Evolutionary conservation across 371 early-diverging fungal species (phyloP).

Genomic region (Entomophthora muscae): DNA sequence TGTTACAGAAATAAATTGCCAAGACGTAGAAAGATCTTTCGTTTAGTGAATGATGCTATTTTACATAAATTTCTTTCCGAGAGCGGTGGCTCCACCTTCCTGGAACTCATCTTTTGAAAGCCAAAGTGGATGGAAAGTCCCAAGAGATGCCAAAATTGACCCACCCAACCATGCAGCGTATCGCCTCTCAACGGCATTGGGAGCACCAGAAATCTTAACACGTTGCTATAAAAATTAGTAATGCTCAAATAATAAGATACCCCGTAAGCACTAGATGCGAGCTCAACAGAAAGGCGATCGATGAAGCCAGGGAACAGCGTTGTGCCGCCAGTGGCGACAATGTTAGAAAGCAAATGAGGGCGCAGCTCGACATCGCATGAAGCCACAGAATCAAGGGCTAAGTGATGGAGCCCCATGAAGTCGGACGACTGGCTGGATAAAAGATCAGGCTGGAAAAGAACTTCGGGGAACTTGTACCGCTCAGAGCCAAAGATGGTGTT

Average conservation of each 20-base stretch:
- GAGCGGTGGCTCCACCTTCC: constrained; percentile 64
- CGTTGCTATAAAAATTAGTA: constrained; percentile 28
- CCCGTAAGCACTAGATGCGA: constrained; percentile 48
- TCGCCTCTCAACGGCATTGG: constrained; percentile 60
- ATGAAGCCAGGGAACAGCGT: constrained; percentile 70
- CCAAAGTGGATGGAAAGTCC: constrained; percentile 95
- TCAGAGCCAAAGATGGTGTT: constrained; percentile 63
- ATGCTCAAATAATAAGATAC: constrained; percentile 16
- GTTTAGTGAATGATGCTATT: too few species aligned
- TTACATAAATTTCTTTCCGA: constrained; percentile 74
- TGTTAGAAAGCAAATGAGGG: constrained; percentile 51
- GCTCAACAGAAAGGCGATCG: constrained; percentile 62
- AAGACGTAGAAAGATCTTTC: too few species aligned
- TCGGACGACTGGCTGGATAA: not conserved
- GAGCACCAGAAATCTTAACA: constrained; percentile 62
- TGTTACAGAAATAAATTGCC: too few species aligned
- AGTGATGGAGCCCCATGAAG: not conserved
- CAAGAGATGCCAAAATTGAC: constrained; percentile 83
- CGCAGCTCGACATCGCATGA: constrained; percentile 78
- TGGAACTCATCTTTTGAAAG: constrained; percentile 85
- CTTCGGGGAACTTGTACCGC: constrained; percentile 71
- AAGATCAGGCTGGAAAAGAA: constrained; percentile 60
- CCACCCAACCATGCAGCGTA: constrained; percentile 93
- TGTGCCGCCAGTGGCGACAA: constrained; percentile 82
- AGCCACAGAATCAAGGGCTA: constrained; percentile 17